Evolutionary conservation across 345 rosid genomes (phyloP), one percentile per base, ranked within the genome.

Genomic region (Eucalyptus brandiana): DNA sequence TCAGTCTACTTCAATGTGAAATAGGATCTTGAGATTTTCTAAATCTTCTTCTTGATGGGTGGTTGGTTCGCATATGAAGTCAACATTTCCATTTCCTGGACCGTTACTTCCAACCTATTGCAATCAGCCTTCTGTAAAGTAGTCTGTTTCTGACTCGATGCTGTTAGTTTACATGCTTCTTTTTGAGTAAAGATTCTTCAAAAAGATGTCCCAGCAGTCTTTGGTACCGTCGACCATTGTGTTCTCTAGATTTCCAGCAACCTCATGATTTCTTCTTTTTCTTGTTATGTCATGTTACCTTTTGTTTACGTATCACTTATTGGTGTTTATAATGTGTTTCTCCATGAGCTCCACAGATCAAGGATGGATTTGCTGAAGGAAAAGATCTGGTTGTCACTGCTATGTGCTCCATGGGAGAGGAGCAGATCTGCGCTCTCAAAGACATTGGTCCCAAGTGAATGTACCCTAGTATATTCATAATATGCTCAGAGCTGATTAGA

Each of bases 321-420:
- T 24, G 56, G 45, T 86, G 56, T 37, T 86, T 65, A 11, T 65
- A 9, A 40, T 53, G 26, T 76, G 76, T 42, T 51, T 13, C 56
- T 34, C 14, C 13, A 32, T 48, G 21, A 18, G 56, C 23, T n/a
- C 51, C 30, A 12, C 62, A 93, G 94, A 91, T 93, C 91, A 93
- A 93, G 92, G 93, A 92, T 53, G 93, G 94, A 86, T 92, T 93
- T 91, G 90, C 72, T 37, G 94, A 93, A 26, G 94, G 93, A 30
- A 91, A 93, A 65, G 93, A 92, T 86, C 93, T 93, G 87, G 93
- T 92, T 62, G 93, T 93, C 88, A 69, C 92, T 67, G 94, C 92
- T 87, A 93, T 93, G 94, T 91, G 92, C 69, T 88, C 93, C 62
- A 93, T 93, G 94, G 94, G 93, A 87, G 94, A 93, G 91, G 94